Conservation (phyloP, 2,329 filamentous ascomycete species). For the Immersiporthe knoxdaviesiana region DNA sequence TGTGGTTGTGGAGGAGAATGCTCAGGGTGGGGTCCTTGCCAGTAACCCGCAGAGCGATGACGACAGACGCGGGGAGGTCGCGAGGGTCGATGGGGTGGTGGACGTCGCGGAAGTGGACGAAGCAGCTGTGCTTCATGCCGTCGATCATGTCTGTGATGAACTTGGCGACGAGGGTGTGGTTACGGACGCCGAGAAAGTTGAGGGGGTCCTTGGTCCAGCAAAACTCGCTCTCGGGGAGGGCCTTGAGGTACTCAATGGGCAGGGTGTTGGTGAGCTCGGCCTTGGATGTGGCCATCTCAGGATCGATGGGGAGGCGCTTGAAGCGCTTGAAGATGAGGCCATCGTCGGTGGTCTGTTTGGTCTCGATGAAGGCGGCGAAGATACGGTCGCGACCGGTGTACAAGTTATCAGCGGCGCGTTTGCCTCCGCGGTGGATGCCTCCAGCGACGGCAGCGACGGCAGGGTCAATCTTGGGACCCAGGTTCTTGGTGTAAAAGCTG, state of each 20-base stretch:
- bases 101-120: constrained; percentile 11
- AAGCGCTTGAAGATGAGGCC: constrained; percentile 30
- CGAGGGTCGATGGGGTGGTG: constrained; percentile 18
- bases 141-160: constrained; percentile 19
- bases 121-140: not conserved
- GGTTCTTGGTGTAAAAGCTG: constrained; percentile 17
- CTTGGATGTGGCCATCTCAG: constrained; percentile 13
- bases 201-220: constrained; percentile 25
- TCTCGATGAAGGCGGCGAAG: constrained; percentile 20
- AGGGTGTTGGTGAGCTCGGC: constrained; percentile 25
- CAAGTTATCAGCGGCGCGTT: constrained; percentile 8
- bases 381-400: constrained; percentile 17
- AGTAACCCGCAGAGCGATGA: constrained; percentile 2
- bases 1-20: constrained; percentile 36
- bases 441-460: not conserved
- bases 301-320: constrained; percentile 28
- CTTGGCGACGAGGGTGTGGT: constrained; percentile 15
- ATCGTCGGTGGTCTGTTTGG: constrained; percentile 22
- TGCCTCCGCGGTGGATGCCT: constrained; percentile 3
- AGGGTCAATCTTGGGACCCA: constrained; percentile 9
- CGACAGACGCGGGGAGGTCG: constrained; percentile 20
- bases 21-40: constrained; percentile 27
- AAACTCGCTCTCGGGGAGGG: constrained; percentile 21
- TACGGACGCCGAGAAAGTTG: constrained; percentile 16
- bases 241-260: constrained; percentile 20